Base-by-base conservation (phyloP, 306 rosid species). In the Quercus alba region DNA sequence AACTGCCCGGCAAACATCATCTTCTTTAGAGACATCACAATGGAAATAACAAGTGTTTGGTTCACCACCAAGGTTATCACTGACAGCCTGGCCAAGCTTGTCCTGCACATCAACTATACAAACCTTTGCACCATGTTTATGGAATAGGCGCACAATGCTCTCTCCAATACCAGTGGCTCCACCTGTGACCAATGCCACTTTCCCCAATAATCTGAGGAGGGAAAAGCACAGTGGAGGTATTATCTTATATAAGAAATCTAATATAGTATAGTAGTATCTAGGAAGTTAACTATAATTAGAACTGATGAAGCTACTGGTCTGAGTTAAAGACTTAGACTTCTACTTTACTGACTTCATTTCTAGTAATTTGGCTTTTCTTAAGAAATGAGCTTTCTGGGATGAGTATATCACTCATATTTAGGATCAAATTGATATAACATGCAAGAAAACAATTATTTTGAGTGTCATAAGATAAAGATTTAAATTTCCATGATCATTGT, bases 151-250 rank as follows among this genome's bases (percentile, higher is more conserved):
- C 6, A 82, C 90, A 20, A 94, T 88, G 88, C 94, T 88, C 83
- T 91, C 97, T 56, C 98, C 98, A 67, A 94, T 92, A 56, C 98
- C 98, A 23, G 87, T 70, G 64, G 99, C 99, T 55, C 99, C 97
- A 5, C 99, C 97, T 0, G 99, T 92, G 20, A 94, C 90, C 84
- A 94, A 66, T 77, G 99, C 97, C 82, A 94, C 99, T 83, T 92
- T 94, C 69, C 95, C 97, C 71, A 75, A 75, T 76, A 93, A 80
- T 82, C 99, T 92, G 83, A 75, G 49, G 77, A 21, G 46, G 46
- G 51, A 52, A 77, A 63, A 74, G 5, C 33, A 55, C 1, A 11
- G 46, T 17, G 17, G 10, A 26, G 72, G 31, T 35, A 30, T 15
- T 25, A 44, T 28, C 49, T 61, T 17, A 25, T 28, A 30, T 31